Conservation (phyloP, 495 filamentous ascomycete genomes). For the Daldinia childiae region DNA sequence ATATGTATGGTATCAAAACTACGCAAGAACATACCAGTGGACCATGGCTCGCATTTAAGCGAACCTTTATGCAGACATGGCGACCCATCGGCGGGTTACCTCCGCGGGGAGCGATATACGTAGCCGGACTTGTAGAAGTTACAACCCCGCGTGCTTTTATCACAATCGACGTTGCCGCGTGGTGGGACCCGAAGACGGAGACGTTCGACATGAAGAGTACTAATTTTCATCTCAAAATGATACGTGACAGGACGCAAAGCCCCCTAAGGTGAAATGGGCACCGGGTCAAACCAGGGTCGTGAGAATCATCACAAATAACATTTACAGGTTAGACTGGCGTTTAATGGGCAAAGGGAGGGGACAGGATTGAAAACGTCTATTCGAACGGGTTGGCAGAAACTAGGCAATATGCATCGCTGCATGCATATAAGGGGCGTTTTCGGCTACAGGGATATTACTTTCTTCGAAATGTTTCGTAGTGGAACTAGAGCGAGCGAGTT, state of each 20-base stretch:
- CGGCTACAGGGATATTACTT: conserved; percentile 19
- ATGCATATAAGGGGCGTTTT: conserved; percentile 28
- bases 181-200: conserved; percentile 45
- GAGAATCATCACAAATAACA: conserved; percentile 5
- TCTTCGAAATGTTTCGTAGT: conserved; percentile 2
- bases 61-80: conserved; percentile 60
- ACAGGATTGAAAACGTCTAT: conserved; percentile 23
- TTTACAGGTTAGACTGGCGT: conserved; percentile 18
- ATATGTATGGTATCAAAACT: conserved; percentile 51
- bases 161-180: conserved; percentile 43
- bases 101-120: conserved; percentile 69
- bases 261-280: background rate
- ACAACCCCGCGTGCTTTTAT: conserved; percentile 60
- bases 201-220: conserved; percentile 30
- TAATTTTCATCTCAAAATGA: conserved; percentile 4
- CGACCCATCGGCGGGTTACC: conserved; percentile 53
- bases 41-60: conserved; percentile 63
- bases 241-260: conserved; percentile 17
- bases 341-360: conserved; percentile 2
- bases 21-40: conserved; percentile 43
- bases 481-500: conserved; percentile 29
- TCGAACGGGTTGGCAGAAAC: conserved; percentile 14
- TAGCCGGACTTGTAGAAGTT: conserved; percentile 73
- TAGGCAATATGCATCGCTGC: conserved; percentile 18
- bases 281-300: background rate